These are phyloP conservation scores for Coemansia sp. DNA, from an alignment of 192 early-diverging fungal genomes.

Conservation along the genomic window DNA sequence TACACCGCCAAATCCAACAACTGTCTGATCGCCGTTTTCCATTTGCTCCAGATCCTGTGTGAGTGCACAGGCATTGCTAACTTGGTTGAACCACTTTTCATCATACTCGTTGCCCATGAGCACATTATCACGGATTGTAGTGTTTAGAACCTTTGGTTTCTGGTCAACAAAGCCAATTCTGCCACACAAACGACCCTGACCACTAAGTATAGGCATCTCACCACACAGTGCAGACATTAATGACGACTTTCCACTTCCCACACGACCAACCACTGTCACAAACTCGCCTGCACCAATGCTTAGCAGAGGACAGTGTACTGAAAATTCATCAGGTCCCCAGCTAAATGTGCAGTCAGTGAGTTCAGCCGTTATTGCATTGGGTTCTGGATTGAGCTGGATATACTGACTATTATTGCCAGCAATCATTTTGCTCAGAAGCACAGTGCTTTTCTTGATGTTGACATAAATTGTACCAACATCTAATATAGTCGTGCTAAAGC, in stretches of 20 bases:
- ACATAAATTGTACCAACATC: neutral
- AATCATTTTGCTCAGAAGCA: slow-evolving; percentile 7
- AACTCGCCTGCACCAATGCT: slow-evolving; percentile 64
- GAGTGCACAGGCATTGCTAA: slow-evolving; percentile 36
- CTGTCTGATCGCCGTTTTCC: slow-evolving; percentile 39
- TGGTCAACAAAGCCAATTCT: slow-evolving; percentile 49
- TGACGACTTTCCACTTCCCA: slow-evolving; percentile 72
- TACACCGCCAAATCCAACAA: slow-evolving; percentile 59
- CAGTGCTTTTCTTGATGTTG: neutral
- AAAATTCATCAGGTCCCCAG: slow-evolving; percentile 36
- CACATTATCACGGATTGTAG: slow-evolving; percentile 52
- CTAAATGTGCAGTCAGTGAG: slow-evolving; percentile 27
- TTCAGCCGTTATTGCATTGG: slow-evolving; percentile 3
- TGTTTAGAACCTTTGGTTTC: slow-evolving; percentile 42
- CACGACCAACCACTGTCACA: slow-evolving; percentile 79
- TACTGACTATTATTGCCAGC: neutral
- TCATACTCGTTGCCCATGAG: slow-evolving; percentile 42
- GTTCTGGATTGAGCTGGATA: neutral
- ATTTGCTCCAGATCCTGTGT: slow-evolving; percentile 18
- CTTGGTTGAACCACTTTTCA: slow-evolving; percentile 16
- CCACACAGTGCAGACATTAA: slow-evolving; percentile 68
- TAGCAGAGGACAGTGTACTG: slow-evolving; percentile 62
- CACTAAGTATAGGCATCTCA: slow-evolving; percentile 77
- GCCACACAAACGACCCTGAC: slow-evolving; percentile 68
- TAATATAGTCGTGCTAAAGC: slow-evolving; percentile 3